Conservation (phyloP, 768 basidiomycete species). For the Kwoniella europaea region DNA sequence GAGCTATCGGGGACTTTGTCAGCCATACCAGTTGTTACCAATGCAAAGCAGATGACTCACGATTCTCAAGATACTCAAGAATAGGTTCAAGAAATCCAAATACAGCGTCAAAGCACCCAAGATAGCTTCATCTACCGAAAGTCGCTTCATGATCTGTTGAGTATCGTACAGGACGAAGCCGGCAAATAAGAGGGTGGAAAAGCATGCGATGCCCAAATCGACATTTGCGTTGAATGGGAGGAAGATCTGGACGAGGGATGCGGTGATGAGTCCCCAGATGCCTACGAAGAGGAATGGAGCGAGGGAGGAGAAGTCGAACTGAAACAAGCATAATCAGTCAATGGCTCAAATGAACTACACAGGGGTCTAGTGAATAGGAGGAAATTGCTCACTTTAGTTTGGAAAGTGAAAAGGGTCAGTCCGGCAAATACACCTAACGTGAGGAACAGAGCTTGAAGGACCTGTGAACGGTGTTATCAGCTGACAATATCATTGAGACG, state of each 20-base stretch:
- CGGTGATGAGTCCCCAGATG: conserved; percentile 77
- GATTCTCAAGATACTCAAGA: conserved; percentile 57
- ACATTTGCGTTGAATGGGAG: conserved; percentile 81
- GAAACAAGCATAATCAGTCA: too few relatives aligned
- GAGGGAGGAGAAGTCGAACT: conserved; percentile 94
- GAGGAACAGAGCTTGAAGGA: conserved; percentile 88
- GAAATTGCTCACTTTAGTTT: conserved; percentile 72
- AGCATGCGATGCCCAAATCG: conserved; percentile 78
- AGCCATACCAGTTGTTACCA: background rate
- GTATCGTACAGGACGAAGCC: conserved; percentile 75
- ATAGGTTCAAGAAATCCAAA: conserved; percentile 73
- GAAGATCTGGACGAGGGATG: conserved; percentile 80
- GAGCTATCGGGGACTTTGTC: conserved; percentile 26
- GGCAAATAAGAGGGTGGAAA: conserved; percentile 81
- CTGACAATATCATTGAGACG: background rate
- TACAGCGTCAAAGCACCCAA: conserved; percentile 91
- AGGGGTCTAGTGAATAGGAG: background rate
- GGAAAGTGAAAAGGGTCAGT: conserved; percentile 90
- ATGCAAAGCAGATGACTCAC: conserved; percentile 37
- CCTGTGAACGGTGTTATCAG: conserved; percentile 59
- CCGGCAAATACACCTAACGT: conserved; percentile 92
- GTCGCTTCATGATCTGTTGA: conserved; percentile 80
- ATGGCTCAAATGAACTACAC: background rate
- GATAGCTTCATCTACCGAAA: conserved; percentile 93
- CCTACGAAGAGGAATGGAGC: conserved; percentile 88